Evolutionary conservation across 2,329 filamentous ascomycete genomes (phyloP).

Genomic region (Endocalyx cinctus): DNA sequence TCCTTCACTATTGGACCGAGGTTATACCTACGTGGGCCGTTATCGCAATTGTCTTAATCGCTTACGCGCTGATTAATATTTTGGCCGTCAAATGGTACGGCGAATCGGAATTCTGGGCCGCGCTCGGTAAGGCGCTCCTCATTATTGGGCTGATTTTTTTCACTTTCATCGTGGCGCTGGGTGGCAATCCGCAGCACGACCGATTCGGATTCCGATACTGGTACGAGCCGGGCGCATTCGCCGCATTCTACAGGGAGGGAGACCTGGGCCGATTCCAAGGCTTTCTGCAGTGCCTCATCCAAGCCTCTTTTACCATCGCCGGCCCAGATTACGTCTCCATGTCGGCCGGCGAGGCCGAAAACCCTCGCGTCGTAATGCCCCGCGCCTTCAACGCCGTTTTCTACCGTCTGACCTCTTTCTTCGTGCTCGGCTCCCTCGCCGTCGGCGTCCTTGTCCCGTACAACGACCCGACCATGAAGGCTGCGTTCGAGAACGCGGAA

Average conservation of each 20-base stretch:
- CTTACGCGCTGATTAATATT: conserved; percentile 59
- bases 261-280: conserved; percentile 68
- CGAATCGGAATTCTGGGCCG: conserved; percentile 72
- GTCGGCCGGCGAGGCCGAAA: conserved; percentile 66
- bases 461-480: conserved; percentile 57
- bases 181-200: conserved; percentile 70
- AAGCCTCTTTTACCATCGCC: conserved; percentile 62
- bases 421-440: conserved; percentile 67
- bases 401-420: conserved; percentile 71
- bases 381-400: conserved; percentile 75
- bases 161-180: conserved; percentile 79
- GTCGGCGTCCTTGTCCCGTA: conserved; percentile 70
- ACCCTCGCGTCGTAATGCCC: conserved; percentile 65
- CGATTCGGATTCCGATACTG: conserved; percentile 69
- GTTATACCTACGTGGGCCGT: conserved; percentile 55
- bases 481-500: conserved; percentile 52
- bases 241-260: conserved; percentile 59
- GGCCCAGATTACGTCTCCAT: conserved; percentile 57
- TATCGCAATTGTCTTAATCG: conserved; percentile 54
- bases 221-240: conserved; percentile 66
- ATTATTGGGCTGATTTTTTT: conserved; percentile 68
- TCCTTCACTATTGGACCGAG: conserved; percentile 61
- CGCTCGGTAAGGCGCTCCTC: conserved; percentile 66
- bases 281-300: conserved; percentile 70
- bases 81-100: conserved; percentile 72